These are phyloP conservation scores for Brasilioporus rufonigricans DNA, from an alignment of 768 basidiomycete species.

Conservation along the genomic window DNA sequence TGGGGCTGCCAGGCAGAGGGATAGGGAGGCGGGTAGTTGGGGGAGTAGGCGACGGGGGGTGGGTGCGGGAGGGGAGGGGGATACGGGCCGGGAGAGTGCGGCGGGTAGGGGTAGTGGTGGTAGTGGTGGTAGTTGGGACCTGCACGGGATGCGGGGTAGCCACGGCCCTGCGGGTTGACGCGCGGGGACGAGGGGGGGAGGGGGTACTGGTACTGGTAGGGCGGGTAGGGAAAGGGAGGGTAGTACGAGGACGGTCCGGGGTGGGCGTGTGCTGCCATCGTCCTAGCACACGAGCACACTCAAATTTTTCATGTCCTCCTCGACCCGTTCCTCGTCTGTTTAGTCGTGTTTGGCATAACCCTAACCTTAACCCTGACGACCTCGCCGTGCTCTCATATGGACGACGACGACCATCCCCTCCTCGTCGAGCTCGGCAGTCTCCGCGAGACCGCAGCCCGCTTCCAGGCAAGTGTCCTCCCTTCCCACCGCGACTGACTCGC, in stretches of 20 bases:
- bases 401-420: conserved; percentile 40
- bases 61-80: too few relatives aligned
- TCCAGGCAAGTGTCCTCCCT: conserved; percentile 39
- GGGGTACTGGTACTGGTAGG: conserved; percentile 38
- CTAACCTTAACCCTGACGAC: conserved; percentile 15
- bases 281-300: conserved; percentile 11
- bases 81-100: conserved; percentile 32
- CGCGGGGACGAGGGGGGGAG: conserved; percentile 42
- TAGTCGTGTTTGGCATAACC: conserved; percentile 17
- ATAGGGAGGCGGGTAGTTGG: conserved; percentile 28
- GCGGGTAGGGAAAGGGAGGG: conserved; percentile 33
- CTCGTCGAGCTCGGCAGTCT: conserved; percentile 47
- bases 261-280: conserved; percentile 26
- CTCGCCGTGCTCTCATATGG: background rate
- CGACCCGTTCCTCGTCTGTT: conserved; percentile 5
- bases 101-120: conserved; percentile 33
- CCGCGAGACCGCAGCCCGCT: conserved; percentile 43
- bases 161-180: conserved; percentile 24
- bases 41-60: conserved; percentile 35
- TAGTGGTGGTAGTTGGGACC: conserved; percentile 39
- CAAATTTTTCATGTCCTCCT: conserved; percentile 1
- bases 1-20: conserved; percentile 46
- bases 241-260: conserved; percentile 30
- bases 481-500: background rate
- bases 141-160: conserved; percentile 36